Percentiles rank a stretch among this genome's conserved stretches.
Conservation (phyloP, 306 rosid species). For the Castanopsis chinensis region DNA sequence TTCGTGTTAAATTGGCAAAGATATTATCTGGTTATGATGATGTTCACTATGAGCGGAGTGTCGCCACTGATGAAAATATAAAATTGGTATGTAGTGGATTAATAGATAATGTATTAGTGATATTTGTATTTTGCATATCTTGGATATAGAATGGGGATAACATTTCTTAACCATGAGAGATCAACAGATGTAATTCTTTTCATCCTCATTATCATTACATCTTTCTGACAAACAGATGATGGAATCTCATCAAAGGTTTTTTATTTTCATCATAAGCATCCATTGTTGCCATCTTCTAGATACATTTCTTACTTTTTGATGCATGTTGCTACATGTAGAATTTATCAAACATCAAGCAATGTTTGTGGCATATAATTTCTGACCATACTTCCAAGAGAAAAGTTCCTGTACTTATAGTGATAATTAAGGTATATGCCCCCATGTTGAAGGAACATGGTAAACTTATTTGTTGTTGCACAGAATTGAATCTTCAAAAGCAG, state of each 20-base stretch:
- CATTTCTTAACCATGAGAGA: constrained; percentile 3
- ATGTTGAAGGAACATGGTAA: not conserved
- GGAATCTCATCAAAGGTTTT: not conserved
- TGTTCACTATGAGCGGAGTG: constrained; percentile 83
- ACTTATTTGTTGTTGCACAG: not conserved
- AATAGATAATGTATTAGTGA: constrained; percentile 4
- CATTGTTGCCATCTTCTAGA: not conserved
- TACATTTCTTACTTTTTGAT: not conserved
- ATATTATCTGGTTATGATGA: constrained; percentile 67
- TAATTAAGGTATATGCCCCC: not conserved
- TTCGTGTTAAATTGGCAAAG: constrained; percentile 80
- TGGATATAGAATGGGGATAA: constrained; percentile 2
- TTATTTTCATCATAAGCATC: constrained; percentile 1
- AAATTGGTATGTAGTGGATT: constrained; percentile 59
- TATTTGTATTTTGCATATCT: constrained; percentile 1
- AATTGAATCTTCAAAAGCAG: constrained; percentile 1
- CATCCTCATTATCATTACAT: constrained; percentile 19
- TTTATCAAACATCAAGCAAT: constrained; percentile 1
- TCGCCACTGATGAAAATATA: constrained; percentile 80
- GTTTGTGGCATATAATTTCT: constrained; percentile 1
- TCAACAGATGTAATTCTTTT: constrained; percentile 2
- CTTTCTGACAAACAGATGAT: not conserved
- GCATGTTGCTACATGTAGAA: constrained; percentile 1
- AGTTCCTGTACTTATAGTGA: constrained; percentile 6
- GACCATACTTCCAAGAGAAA: not conserved